Evolutionary conservation across 345 rosid genomes (phyloP), one percentile per base, ranked within the genome.

Genomic region (Linum lewisii): DNA sequence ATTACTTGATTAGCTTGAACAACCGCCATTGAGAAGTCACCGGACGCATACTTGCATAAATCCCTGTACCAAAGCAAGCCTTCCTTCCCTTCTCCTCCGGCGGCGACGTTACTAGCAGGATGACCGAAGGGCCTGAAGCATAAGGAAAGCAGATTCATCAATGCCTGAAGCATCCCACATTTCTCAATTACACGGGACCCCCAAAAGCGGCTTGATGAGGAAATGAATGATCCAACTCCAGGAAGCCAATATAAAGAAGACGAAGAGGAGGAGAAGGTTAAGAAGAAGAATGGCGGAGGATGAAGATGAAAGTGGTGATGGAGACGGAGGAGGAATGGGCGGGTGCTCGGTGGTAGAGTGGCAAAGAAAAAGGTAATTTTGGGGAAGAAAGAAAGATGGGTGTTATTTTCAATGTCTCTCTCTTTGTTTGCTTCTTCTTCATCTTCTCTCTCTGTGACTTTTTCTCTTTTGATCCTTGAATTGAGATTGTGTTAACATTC

Each of bases 121-220:
- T 65, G 86, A 73, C 95, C 85, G 60, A 76, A 79, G 65, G 95
- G 94, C 84, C 82, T 85, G 78, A 79, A 76, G 54, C 97, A 91
- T 59, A 77, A 74, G 54, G 91, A 81, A 51, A 91, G 70, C 72
- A 91, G 81, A 83, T 83, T 91, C 96, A 91, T 87, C 75, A 82
- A 84, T 75, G 84, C 78, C 80, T 69, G 86, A 70, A 87, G 87
- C 96, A 91, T 87, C 80, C 90, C 80, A 81, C 94, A 84, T 90
- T 76, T 79, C 96, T 82, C 84, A 73, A 55, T 45, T 22, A 38
- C n/a, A 36, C 61, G 6, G 53, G 26, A 29, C 34, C 66, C 64
- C 71, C 59, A 63, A 68, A 63, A 32, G 61, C 44, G n/a, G 60
- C 62, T 10, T 58, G 57, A 25, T 34, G 59, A 11, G 15, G 14